These are phyloP conservation scores for Penstemon eatonii DNA, from an alignment of 257 asterid genomes.

Conservation along the genomic window DNA sequence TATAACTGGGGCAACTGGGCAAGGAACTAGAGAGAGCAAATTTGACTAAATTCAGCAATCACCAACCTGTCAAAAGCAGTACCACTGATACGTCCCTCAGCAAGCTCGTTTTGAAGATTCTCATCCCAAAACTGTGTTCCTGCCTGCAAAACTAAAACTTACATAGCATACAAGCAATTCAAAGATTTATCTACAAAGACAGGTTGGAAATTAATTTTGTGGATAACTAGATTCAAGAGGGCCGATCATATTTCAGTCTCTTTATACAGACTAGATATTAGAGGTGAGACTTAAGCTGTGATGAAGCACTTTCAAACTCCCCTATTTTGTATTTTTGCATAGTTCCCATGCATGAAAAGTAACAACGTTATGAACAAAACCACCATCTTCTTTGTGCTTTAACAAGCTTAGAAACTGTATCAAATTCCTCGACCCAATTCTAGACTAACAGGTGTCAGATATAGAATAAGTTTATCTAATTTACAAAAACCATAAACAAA, in stretches of 20 bases:
- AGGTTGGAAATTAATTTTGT: constrained; percentile 4
- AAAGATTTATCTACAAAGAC: constrained; percentile 4
- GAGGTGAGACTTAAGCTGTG: background rate
- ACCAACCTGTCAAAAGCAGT: constrained; percentile 87
- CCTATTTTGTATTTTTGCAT: background rate
- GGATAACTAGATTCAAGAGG: constrained; percentile 8
- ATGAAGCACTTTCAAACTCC: constrained; percentile 8
- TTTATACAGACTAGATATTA: background rate
- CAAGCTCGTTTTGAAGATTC: constrained; percentile 81
- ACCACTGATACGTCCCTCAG: constrained; percentile 86
- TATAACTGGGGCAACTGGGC: background rate
- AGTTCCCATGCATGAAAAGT: background rate
- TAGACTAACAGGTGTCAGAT: background rate
- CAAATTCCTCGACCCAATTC: no score
- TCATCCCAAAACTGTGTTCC: constrained; percentile 99
- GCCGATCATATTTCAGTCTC: background rate
- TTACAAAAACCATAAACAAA: constrained; percentile 12
- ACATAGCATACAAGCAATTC: constrained; percentile 24
- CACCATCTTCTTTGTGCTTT: background rate
- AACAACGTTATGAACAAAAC: constrained; percentile 14
- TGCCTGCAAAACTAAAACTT: constrained; percentile 53
- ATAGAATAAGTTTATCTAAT: background rate
- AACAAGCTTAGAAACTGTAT: no score
- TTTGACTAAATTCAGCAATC: constrained; percentile 16
- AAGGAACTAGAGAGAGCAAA: constrained; percentile 11